phyloP scores from a whole-genome alignment of 2,329 filamentous ascomycete species.

The Orbilia blumenaviensis region DNA sequence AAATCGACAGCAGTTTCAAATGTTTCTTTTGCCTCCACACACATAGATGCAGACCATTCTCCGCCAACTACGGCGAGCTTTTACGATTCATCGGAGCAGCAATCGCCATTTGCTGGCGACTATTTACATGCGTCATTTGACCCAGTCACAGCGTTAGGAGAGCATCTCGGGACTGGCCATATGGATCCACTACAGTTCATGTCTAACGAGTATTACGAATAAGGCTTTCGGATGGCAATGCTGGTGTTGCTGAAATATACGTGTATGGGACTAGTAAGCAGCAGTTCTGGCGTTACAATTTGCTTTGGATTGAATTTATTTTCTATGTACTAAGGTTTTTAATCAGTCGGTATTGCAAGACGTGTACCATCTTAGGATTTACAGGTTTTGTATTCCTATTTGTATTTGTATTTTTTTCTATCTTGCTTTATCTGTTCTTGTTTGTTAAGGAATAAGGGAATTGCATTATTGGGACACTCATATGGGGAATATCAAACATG shows the following conservation, averaged over 20 bases:
- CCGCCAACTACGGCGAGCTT: constrained; percentile 17
- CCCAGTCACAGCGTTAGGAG: background rate
- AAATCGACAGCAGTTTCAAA: background rate
- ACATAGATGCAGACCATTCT: constrained; percentile 17
- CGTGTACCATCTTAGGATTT: too few species aligned
- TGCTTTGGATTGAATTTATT: too few species aligned
- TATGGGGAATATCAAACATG: too few species aligned
- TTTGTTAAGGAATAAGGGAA: too few species aligned
- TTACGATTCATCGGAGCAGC: constrained; percentile 20
- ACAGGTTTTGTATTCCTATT: too few species aligned
- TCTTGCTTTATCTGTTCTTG: too few species aligned
- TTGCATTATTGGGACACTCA: too few species aligned
- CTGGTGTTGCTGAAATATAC: background rate
- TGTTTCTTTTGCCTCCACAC: constrained; percentile 37
- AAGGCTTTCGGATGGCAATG: background rate
- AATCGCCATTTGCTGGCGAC: constrained; percentile 5
- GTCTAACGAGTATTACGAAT: background rate
- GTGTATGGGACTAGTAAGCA: too few species aligned
- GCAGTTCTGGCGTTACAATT: too few species aligned
- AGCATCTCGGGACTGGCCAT: background rate
- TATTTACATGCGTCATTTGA: constrained; percentile 19
- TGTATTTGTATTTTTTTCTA: too few species aligned
- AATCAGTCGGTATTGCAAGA: too few species aligned
- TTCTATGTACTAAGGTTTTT: too few species aligned
- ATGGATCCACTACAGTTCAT: background rate